Evolutionary conservation across 2,329 filamentous ascomycete genomes (phyloP), one percentile per base, ranked within the genome.

Genomic region (Colletotrichum salicis): DNA sequence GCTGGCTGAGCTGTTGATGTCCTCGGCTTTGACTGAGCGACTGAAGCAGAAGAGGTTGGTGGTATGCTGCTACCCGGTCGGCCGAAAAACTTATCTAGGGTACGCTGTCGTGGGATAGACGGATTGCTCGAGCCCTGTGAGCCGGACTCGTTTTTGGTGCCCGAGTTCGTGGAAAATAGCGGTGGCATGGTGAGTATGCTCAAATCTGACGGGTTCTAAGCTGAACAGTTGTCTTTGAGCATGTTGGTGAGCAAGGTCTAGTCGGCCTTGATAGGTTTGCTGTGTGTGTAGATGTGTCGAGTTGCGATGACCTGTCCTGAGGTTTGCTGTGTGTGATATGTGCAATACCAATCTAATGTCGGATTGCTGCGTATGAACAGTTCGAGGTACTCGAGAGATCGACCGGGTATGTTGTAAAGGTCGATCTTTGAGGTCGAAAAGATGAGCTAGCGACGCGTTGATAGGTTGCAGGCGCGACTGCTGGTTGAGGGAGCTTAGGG

Each of bases 1-100:
- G 69, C 56, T 27, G 73, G 67, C 52, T 73, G 66, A 33, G 64
- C 54, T 19, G 60, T 29, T 15, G 67, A 66, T 27, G 63, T 68
- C 24, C 29, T 58, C 56, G 41, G 41, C 41, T 22, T n/a, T n/a
- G 24, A 61, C 24, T 51, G 45, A 1, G 37, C 22, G 7, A 27
- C 51, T 37, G 35, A 27, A n/a, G 37, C 13, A 13, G 35, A 22
- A 11, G 41, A 54, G 52, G 55, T 8, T 12, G 48, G 7, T 3
- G 70, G 29, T 10, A 51, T 12, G 29, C 33, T 60, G 37, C 22
- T 64, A 6, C 55, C 41, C 11, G 59, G 27, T 13, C 56, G 70
- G 7, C 22, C 27, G 15, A 72, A 15, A 29, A 72, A 70, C 24
- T 33, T 60, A 19, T 72, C 65, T 10, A 72, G 35, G 3, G 70